A percentile compares a stretch with the other conserved stretches of the same genome.
Conservation (phyloP, 208 protist species). For the Leishmania tropica region DNA sequence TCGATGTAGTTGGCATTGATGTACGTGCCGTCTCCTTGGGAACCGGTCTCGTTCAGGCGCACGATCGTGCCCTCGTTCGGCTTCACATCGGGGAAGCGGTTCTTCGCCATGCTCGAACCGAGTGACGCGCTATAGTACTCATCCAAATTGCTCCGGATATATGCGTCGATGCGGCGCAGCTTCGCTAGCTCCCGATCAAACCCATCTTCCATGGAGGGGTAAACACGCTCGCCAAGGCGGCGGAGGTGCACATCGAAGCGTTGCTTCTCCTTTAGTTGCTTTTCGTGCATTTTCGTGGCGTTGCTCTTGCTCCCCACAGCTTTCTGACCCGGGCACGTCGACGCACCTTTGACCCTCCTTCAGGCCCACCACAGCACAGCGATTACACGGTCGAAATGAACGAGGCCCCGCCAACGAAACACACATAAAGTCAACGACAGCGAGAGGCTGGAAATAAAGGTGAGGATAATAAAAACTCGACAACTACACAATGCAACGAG, state of each 20-base stretch:
- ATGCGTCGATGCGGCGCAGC: conserved; percentile 56
- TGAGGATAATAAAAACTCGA: not conserved
- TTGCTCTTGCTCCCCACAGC: not conserved
- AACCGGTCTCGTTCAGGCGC: conserved; percentile 31
- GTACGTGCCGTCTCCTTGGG: conserved; percentile 58
- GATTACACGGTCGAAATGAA: not conserved
- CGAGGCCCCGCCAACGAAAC: not conserved
- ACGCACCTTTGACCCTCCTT: not conserved
- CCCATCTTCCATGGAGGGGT: conserved; percentile 48
- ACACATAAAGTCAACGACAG: not conserved
- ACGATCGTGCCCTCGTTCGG: conserved; percentile 77
- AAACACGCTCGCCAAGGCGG: conserved; percentile 28
- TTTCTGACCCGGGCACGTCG: not conserved
- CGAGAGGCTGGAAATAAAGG: not conserved
- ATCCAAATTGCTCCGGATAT: conserved; percentile 65
- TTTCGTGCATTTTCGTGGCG: conserved; percentile 33
- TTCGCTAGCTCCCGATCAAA: conserved; percentile 69
- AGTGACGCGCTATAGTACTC: conserved; percentile 74
- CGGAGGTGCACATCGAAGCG: conserved; percentile 33
- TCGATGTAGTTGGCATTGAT: conserved; percentile 93
- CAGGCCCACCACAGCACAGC: not conserved
- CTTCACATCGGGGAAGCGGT: conserved; percentile 73
- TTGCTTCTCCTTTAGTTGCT: conserved; percentile 34
- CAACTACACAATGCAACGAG: not conserved
- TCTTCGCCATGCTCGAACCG: conserved; percentile 71